These are phyloP conservation scores for Boletus tomentosulus DNA, from an alignment of 768 basidiomycete species.

Conservation along the genomic window DNA sequence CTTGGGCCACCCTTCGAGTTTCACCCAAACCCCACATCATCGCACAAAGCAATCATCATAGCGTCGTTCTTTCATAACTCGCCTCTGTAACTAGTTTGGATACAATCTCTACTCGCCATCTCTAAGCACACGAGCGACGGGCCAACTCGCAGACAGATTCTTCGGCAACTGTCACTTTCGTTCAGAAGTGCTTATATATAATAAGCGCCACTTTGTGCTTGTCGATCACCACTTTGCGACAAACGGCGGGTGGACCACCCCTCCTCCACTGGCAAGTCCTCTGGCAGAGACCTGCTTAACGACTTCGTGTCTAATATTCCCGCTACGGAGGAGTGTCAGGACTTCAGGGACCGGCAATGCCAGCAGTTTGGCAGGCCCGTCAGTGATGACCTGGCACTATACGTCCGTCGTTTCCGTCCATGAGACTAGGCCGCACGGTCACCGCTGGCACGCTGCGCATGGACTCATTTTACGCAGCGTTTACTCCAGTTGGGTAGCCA, in stretches of 20 bases:
- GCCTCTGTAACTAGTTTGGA: no score
- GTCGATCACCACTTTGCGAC: background rate
- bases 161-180: no score
- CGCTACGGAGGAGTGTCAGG: background rate
- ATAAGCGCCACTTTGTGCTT: background rate
- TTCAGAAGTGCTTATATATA: background rate
- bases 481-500: background rate
- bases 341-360: background rate
- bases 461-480: background rate
- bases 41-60: no score
- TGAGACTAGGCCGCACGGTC: constrained; percentile 9
- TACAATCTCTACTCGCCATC: no score
- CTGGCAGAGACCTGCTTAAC: background rate
- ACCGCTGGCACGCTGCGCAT: background rate
- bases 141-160: no score
- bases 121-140: no score
- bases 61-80: no score
- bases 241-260: no score
- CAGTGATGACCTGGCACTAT: background rate
- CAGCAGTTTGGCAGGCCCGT: background rate
- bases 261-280: no score
- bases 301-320: background rate
- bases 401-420: background rate
- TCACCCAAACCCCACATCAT: no score
- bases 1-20: no score